A percentile compares a stretch with the other conserved stretches of the same genome.
Conservation (phyloP, 2,329 filamentous ascomycete species). For the Grosmannia huntii region DNA sequence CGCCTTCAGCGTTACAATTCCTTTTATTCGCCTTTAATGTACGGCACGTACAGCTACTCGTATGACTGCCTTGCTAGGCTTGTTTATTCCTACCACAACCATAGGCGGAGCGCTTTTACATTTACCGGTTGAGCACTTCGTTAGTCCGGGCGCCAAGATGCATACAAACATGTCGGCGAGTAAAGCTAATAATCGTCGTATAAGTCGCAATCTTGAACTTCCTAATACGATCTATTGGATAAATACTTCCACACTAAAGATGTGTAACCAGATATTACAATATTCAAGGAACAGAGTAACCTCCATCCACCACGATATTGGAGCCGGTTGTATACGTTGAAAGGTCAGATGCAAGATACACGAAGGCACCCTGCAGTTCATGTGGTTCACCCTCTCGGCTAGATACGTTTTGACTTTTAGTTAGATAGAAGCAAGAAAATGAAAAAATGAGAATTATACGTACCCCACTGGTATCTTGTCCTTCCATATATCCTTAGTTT, state of each 20-base stretch:
- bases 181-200: too few species aligned
- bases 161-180: too few species aligned
- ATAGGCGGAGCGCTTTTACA: too few species aligned
- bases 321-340: constrained; percentile 65
- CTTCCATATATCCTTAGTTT: constrained; percentile 60
- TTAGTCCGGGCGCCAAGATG: too few species aligned
- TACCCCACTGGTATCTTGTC: constrained; percentile 67
- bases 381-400: constrained; percentile 56
- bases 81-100: too few species aligned
- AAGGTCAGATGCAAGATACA: constrained; percentile 71
- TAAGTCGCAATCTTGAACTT: too few species aligned
- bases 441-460: background rate
- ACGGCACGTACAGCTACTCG: too few species aligned
- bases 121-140: too few species aligned
- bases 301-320: constrained; percentile 63
- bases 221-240: background rate
- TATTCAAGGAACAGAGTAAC: constrained; percentile 32
- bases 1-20: too few species aligned
- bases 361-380: constrained; percentile 69
- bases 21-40: too few species aligned
- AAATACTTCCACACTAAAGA: background rate
- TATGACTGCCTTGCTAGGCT: too few species aligned
- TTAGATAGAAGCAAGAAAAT: background rate
- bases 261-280: background rate
- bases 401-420: background rate